Base-by-base conservation (phyloP, 345 rosid species). In the Geranium brycei region DNA sequence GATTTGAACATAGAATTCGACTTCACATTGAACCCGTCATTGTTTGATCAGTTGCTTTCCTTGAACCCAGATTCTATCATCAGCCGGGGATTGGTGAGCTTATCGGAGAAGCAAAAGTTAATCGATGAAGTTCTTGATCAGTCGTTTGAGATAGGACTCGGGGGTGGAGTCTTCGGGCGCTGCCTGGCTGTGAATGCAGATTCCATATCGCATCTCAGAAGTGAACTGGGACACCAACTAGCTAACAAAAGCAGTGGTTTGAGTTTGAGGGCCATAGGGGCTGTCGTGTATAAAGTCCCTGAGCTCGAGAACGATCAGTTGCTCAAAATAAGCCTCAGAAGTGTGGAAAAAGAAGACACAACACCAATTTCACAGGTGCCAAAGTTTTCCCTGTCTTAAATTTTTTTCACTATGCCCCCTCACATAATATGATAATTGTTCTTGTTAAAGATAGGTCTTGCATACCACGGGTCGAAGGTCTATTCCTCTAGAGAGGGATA, bases 161-260 rank as follows among this genome's bases (percentile, higher is more conserved):
- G 84, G 3, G 81, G 82, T 62, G 82, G 83, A 73, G 79, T 65
- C 56, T 85, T 82, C 71, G 89, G 89, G 57, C 66, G 47, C 51
- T 88, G 95, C 70, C 76, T 88, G 86, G 91, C 95, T 70, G 89
- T 82, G 47, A 66, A 83, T 51, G 89, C 77, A 13, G 87, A 88
- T 64, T 68, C 78, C 15, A 58, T 81, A 63, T 76, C 81, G 1
- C 85, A 81, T 69, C 71, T 88, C 61, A 82, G 95, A 82, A 88
- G 91, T 62, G 91, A 88, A 66, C 67, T 83, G 5, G 91, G 95
- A 70, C 78, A 82, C 61, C 85, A 80, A 58, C 67, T 85, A 69
- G 91, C 89, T 57, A 77, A 70, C 65, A 82, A 80, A 75, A 88
- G 95, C 35, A 70, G 28, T 68, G 51, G 56, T 70, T 31, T 75